These are phyloP conservation scores for Rusavskia elegans DNA, from an alignment of 495 filamentous ascomycete genomes.

Conservation along the genomic window DNA sequence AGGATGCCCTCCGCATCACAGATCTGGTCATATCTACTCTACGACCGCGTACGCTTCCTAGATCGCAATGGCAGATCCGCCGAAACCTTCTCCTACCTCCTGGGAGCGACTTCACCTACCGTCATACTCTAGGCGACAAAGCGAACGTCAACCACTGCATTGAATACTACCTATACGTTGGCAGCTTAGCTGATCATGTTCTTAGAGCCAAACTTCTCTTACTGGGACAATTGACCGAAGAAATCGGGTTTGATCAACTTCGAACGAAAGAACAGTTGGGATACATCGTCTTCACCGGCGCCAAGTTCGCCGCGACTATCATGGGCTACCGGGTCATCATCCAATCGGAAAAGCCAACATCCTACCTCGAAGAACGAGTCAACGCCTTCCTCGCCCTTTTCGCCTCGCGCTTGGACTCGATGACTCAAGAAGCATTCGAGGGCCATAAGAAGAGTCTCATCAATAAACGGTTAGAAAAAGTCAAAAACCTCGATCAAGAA, in stretches of 20 bases:
- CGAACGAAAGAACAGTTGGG: slow-evolving; percentile 96
- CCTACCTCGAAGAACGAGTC: slow-evolving; percentile 75
- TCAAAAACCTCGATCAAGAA: slow-evolving; percentile 85
- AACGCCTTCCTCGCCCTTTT: slow-evolving; percentile 64
- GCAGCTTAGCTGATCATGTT: slow-evolving; percentile 47
- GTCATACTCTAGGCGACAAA: slow-evolving; percentile 64
- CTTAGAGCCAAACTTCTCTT: slow-evolving; percentile 65
- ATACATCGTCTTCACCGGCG: slow-evolving; percentile 83
- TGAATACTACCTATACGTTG: slow-evolving; percentile 75
- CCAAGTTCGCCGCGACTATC: slow-evolving; percentile 49
- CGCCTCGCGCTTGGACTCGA: slow-evolving; percentile 46
- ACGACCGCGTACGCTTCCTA: slow-evolving; percentile 58
- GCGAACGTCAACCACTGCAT: slow-evolving; percentile 96
- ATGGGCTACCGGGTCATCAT: slow-evolving; percentile 83
- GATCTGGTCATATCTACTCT: slow-evolving; percentile 66
- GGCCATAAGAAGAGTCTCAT: slow-evolving; percentile 80
- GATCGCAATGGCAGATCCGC: slow-evolving; percentile 63
- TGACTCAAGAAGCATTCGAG: slow-evolving; percentile 78
- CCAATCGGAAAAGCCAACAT: slow-evolving; percentile 73
- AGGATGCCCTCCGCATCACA: slow-evolving; percentile 79
- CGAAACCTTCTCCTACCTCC: slow-evolving; percentile 64
- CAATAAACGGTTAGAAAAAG: slow-evolving; percentile 74
- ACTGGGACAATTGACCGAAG: slow-evolving; percentile 80
- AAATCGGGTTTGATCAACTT: slow-evolving; percentile 86
- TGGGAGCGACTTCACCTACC: slow-evolving; percentile 70